Percentiles rank a stretch among this genome's conserved stretches.
Evolutionary conservation across 192 early-diverging fungal genomes (phyloP).

Genomic region (Spizellomyces sp.): DNA sequence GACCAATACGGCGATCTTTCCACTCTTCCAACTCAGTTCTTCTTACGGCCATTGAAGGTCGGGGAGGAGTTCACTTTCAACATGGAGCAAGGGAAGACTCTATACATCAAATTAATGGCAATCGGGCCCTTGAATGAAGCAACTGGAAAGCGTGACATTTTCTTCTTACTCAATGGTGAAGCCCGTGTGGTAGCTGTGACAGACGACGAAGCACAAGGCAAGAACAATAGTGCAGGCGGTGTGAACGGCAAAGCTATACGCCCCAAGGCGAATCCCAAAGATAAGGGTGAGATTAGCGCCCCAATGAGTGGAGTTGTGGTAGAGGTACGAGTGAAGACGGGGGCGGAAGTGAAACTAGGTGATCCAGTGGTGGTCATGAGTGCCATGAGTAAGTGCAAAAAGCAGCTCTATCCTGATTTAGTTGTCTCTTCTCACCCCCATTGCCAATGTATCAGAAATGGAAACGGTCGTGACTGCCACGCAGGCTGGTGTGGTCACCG

Average conservation of each 20-base stretch:
- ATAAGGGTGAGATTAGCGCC: slow-evolving; percentile 83
- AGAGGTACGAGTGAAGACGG: slow-evolving; percentile 84
- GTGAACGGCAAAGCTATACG: slow-evolving; percentile 38
- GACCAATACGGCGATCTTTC: slow-evolving; percentile 86
- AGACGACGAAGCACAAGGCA: slow-evolving; percentile 25
- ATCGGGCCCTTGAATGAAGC: slow-evolving; percentile 80
- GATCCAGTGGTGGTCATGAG: slow-evolving; percentile 89
- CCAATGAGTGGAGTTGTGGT: slow-evolving; percentile 98
- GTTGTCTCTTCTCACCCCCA: background rate
- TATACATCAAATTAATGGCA: slow-evolving; percentile 90
- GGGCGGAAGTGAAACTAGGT: slow-evolving; percentile 81
- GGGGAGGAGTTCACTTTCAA: slow-evolving; percentile 89
- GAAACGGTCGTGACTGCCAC: slow-evolving; percentile 90
- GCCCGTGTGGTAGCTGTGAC: slow-evolving; percentile 72
- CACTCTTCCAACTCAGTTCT: slow-evolving; percentile 88
- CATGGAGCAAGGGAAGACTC: slow-evolving; percentile 83
- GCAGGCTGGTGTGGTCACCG: slow-evolving; percentile 68
- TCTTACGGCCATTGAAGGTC: slow-evolving; percentile 82
- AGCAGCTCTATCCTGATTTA: background rate
- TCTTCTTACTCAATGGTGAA: slow-evolving; percentile 96
- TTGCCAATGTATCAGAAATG: slow-evolving; percentile 40
- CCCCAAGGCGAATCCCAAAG: slow-evolving; percentile 72
- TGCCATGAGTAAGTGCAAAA: slow-evolving; percentile 81
- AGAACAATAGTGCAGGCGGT: slow-evolving; percentile 4
- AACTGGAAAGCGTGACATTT: slow-evolving; percentile 84